Evolutionary conservation across 441 rosid species (phyloP).

Genomic region (Croton setiger): DNA sequence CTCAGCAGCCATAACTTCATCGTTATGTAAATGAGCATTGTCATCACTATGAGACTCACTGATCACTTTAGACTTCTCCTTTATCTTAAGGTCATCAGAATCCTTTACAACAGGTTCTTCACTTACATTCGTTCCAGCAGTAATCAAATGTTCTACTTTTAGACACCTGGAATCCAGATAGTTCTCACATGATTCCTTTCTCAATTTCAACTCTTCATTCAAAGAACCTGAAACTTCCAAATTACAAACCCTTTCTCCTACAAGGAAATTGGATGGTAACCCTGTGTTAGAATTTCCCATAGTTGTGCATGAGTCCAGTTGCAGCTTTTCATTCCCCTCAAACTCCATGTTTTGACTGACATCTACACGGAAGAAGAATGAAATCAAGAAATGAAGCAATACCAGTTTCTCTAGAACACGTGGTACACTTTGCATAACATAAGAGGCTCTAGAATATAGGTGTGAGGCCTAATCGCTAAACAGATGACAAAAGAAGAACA

Average conservation of each 20-base stretch:
- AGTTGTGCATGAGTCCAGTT: constrained; percentile 25
- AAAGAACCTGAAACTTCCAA: constrained; percentile 23
- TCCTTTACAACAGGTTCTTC: constrained; percentile 22
- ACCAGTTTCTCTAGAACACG: constrained; percentile 14
- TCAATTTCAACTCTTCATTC: constrained; percentile 27
- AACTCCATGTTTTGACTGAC: constrained; percentile 32
- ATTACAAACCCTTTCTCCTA: constrained; percentile 16
- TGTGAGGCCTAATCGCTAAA: constrained; percentile 10
- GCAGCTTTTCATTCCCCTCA: constrained; percentile 21
- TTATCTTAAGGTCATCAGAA: constrained; percentile 11
- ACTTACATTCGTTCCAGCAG: constrained; percentile 26
- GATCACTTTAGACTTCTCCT: constrained; percentile 19
- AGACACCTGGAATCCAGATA: constrained; percentile 24
- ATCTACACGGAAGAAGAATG: constrained; percentile 45
- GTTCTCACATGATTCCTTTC: constrained; percentile 25
- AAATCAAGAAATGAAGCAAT: constrained; percentile 29
- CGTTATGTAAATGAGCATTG: constrained; percentile 18
- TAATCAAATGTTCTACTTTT: constrained; percentile 21
- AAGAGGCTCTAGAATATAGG: constrained; percentile 15
- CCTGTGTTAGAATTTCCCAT: constrained; percentile 24
- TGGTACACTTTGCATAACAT: neutral
- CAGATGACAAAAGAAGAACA: constrained; percentile 13
- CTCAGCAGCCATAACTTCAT: constrained; percentile 25
- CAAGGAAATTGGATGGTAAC: constrained; percentile 22
- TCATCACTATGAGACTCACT: constrained; percentile 18